phyloP scores from a whole-genome alignment of 73 alveolate species.

The Tetrahymena elliotti region DNA sequence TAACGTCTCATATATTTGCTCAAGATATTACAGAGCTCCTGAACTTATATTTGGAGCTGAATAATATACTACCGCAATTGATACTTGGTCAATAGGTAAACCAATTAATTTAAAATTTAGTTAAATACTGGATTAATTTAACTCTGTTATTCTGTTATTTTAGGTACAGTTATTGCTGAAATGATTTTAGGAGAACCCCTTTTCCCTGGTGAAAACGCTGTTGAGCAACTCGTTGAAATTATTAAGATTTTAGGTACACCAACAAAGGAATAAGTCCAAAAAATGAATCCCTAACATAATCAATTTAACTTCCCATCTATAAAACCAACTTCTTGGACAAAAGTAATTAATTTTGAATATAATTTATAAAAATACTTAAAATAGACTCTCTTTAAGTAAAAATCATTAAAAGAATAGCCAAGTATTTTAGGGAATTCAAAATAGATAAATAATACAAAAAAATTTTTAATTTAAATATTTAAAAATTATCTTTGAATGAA shows the following conservation, averaged over 20 bases:
- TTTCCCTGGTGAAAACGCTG: constrained; percentile 71
- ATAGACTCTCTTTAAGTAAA: not conserved
- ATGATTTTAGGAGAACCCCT: constrained; percentile 64
- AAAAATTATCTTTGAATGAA: no score
- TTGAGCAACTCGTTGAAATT: constrained; percentile 67
- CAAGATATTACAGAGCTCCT: constrained; percentile 73
- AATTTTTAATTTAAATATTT: no score
- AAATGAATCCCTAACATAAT: constrained; percentile 83
- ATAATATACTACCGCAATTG: constrained; percentile 69
- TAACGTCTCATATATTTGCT: constrained; percentile 71
- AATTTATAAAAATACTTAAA: not conserved
- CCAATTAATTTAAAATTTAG: not conserved
- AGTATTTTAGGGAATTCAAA: no score
- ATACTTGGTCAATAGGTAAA: constrained; percentile 72
- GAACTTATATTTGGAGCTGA: constrained; percentile 70
- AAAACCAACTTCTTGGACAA: constrained; percentile 48
- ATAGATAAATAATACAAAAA: no score
- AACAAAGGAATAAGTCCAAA: constrained; percentile 61
- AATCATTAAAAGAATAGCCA: no score
- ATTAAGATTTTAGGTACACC: constrained; percentile 84
- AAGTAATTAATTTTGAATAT: not conserved
- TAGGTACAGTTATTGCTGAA: constrained; percentile 91
- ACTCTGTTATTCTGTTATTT: no score
- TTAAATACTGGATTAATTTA: not conserved
- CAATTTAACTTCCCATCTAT: constrained; percentile 42